Percentiles rank a stretch among this genome's conserved stretches.
Conservation (phyloP, 495 filamentous ascomycete genomes). For the Articulospora tetracladia region DNA sequence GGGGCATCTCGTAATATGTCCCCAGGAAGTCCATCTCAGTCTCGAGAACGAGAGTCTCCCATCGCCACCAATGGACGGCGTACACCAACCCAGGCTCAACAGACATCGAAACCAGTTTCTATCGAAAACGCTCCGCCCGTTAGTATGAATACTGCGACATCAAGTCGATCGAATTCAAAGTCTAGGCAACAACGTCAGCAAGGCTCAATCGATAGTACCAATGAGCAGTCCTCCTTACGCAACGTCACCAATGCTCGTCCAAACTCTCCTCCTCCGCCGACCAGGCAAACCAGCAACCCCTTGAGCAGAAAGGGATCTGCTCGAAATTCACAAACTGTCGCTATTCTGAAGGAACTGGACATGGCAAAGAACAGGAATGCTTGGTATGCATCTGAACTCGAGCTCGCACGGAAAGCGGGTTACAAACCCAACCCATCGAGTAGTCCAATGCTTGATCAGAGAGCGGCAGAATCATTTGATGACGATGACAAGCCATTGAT, state of each 20-base stretch:
- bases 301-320: slow-evolving; percentile 44
- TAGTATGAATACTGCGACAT: slow-evolving; percentile 9
- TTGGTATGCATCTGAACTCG: slow-evolving; percentile 95
- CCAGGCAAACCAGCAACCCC: slow-evolving; percentile 46
- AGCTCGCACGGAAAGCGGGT: slow-evolving; percentile 81
- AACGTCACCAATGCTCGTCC: slow-evolving; percentile 36
- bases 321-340: slow-evolving; percentile 55
- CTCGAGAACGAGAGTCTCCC: slow-evolving; percentile 25
- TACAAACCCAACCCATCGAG: slow-evolving; percentile 72
- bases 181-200: slow-evolving; percentile 36
- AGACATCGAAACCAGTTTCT: slow-evolving; percentile 20
- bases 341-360: slow-evolving; percentile 78
- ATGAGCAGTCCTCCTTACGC: slow-evolving; percentile 37
- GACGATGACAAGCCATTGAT: slow-evolving; percentile 91
- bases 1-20: slow-evolving; percentile 13
- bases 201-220: slow-evolving; percentile 47
- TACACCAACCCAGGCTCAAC: slow-evolving; percentile 48
- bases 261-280: slow-evolving; percentile 48
- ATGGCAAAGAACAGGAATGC: slow-evolving; percentile 78
- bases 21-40: slow-evolving; percentile 27
- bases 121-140: slow-evolving; percentile 30
- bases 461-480: slow-evolving; percentile 68
- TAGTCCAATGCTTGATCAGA: slow-evolving; percentile 72
- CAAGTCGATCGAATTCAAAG: slow-evolving; percentile 20
- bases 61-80: slow-evolving; percentile 45